A percentile compares a stretch with the other conserved stretches of the same genome.
phyloP scores from a whole-genome alignment of 768 basidiomycete species.

The Terana coerulea region DNA sequence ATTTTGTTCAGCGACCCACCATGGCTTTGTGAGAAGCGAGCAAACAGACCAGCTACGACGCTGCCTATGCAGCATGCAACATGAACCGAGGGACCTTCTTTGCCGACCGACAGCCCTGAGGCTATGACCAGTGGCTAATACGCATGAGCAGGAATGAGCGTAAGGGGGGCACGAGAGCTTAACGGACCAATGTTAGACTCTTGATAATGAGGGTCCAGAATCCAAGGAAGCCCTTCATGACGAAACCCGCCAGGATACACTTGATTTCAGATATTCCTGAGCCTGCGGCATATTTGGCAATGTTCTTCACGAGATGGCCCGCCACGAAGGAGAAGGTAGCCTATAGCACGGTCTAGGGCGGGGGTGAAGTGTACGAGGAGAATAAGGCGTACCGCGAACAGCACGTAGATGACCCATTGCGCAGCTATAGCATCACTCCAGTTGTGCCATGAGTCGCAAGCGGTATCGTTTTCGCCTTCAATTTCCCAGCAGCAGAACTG shows the following conservation, averaged over 20 bases:
- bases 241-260: constrained; percentile 93
- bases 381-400: constrained; percentile 71
- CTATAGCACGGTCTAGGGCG: constrained; percentile 36
- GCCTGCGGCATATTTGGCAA: constrained; percentile 94
- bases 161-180: neutral
- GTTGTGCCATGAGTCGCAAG: constrained; percentile 87
- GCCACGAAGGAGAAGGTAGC: constrained; percentile 79
- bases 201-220: constrained; percentile 91
- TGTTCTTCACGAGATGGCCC: constrained; percentile 80
- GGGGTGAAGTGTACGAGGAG: neutral
- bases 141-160: constrained; percentile 9
- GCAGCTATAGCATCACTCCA: constrained; percentile 76
- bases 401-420: constrained; percentile 82
- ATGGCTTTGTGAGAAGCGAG: constrained; percentile 81
- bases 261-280: constrained; percentile 99
- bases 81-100: constrained; percentile 98
- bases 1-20: constrained; percentile 42
- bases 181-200: constrained; percentile 85
- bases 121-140: constrained; percentile 91
- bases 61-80: constrained; percentile 93
- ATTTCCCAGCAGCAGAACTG: constrained; percentile 99
- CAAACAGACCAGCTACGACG: constrained; percentile 82
- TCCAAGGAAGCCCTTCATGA: constrained; percentile 94
- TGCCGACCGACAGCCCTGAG: constrained; percentile 94
- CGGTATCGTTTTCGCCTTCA: constrained; percentile 71